These are phyloP conservation scores for Penicillium lividum DNA, from an alignment of 495 filamentous ascomycete genomes.

Conservation along the genomic window DNA sequence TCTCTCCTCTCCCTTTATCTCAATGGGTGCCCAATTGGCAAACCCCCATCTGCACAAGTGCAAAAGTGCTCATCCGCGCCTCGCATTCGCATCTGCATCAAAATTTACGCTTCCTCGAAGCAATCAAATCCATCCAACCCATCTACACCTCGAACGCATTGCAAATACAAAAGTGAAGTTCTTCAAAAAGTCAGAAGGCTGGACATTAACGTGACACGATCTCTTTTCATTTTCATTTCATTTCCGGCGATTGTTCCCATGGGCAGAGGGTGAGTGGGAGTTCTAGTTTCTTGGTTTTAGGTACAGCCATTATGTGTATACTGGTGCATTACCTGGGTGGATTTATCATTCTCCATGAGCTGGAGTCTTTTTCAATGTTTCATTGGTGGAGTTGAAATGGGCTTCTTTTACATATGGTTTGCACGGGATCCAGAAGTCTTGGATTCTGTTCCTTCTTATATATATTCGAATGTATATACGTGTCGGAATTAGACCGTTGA, in stretches of 20 bases:
- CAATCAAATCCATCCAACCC: too few species aligned
- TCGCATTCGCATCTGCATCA: neutral
- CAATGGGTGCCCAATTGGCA: neutral
- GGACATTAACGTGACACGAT: slow-evolving; percentile 13
- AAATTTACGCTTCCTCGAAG: too few species aligned
- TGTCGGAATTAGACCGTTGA: neutral
- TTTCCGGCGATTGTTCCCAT: slow-evolving; percentile 1
- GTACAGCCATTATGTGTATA: slow-evolving; percentile 15
- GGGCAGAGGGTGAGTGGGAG: neutral
- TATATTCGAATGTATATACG: neutral
- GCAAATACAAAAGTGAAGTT: slow-evolving; percentile 10
- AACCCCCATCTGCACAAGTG: too few species aligned
- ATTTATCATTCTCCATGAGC: slow-evolving; percentile 12
- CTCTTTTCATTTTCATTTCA: slow-evolving; percentile 6
- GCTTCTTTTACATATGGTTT: neutral
- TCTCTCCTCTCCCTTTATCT: neutral
- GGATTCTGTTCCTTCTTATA: neutral
- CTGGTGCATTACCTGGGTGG: slow-evolving; percentile 17
- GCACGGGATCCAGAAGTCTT: neutral
- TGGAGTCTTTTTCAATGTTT: slow-evolving; percentile 9
- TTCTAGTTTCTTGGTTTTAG: slow-evolving; percentile 1
- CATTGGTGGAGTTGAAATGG: slow-evolving; percentile 10
- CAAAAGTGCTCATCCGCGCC: neutral
- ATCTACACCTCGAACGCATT: slow-evolving; percentile 4
- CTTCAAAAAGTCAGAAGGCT: slow-evolving; percentile 10